phyloP scores from a whole-genome alignment of 176 grass and related monocot species.

The Alopecurus myosuroides region DNA sequence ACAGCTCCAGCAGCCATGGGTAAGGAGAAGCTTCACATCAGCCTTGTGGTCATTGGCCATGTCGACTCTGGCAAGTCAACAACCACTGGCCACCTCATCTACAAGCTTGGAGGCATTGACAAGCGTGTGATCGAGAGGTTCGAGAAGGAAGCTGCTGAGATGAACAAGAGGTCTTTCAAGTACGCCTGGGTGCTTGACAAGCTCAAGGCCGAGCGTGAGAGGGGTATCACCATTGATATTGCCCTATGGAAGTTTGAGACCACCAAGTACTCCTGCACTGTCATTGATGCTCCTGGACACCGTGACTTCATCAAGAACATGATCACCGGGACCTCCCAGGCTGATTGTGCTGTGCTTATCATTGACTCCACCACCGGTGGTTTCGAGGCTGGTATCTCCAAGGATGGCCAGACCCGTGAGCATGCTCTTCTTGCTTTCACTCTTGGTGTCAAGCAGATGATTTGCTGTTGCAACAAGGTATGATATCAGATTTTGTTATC shows the following conservation, averaged over 20 bases:
- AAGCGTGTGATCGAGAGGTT: constrained; percentile 88
- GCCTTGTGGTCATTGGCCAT: constrained; percentile 71
- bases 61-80: constrained; percentile 76
- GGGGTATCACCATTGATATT: constrained; percentile 78
- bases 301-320: constrained; percentile 91
- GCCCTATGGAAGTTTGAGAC: constrained; percentile 84
- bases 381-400: constrained; percentile 79
- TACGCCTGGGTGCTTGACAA: constrained; percentile 88
- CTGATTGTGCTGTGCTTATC: constrained; percentile 68
- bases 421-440: constrained; percentile 83
- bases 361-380: constrained; percentile 81
- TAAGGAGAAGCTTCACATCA: constrained; percentile 87
- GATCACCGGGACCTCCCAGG: constrained; percentile 81
- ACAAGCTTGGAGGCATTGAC: constrained; percentile 83
- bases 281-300: constrained; percentile 75
- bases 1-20: constrained; percentile 37
- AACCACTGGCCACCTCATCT: constrained; percentile 74
- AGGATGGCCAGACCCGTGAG: constrained; percentile 79
- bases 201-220: constrained; percentile 78
- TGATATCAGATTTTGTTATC: neutral
- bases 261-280: constrained; percentile 75
- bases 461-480: constrained; percentile 88
- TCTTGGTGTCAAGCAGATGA: constrained; percentile 74
- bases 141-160: constrained; percentile 74
- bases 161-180: constrained; percentile 87